Base-by-base conservation (phyloP, 2,329 filamentous ascomycete species). In the Neodidymelliopsis sp. region DNA sequence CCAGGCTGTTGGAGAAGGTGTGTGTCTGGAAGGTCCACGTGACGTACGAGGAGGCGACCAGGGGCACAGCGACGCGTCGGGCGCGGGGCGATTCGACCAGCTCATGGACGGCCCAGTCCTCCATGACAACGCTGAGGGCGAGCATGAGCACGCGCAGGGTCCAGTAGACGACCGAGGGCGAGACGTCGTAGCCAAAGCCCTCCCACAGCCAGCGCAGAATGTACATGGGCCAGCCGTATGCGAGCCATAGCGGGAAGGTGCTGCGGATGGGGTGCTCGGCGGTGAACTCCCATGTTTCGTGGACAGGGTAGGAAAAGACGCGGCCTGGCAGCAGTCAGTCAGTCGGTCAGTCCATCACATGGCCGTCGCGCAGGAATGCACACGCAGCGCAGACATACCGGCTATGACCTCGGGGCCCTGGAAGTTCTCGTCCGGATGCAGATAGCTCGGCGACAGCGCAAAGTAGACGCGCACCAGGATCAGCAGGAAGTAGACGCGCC, bases 1-100 rank as follows among this genome's bases (percentile, higher is more conserved):
- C 94, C 59, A 97, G 83, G 54, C 93, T 95, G 75, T 99, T 99
- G 56, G 93, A 97, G 73, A 99, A 97, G 10, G 94, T 97, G 75
- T 99, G 94, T 13, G 91, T 94, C 75, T 99, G 94, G 76, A 93
- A 96, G 33, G 93, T 97, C 93, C 94, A 99, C 36, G 94, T 99
- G 62, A 97, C 93, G 75, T 97, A 99, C 19, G 91, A 97, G 20
- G 93, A 97, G 34, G 93, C 91, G 53, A 97, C 89, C 48, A 99
- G 81, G 34, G 95, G 79, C 33, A 95, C 84, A 8, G 91, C 90
- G 45, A 88, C 79, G 61, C 84, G 84, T 56, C 91, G 86, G n/a
- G 69, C 65, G 57, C 86, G 86, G 55, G 85, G 85, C 28, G 88
- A 88, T 54, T 86, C 85, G 45, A 97, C 86, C 56, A 97, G 81